These are phyloP conservation scores for Xylaria sp. DNA, from an alignment of 2,329 filamentous ascomycete species.

Conservation along the genomic window DNA sequence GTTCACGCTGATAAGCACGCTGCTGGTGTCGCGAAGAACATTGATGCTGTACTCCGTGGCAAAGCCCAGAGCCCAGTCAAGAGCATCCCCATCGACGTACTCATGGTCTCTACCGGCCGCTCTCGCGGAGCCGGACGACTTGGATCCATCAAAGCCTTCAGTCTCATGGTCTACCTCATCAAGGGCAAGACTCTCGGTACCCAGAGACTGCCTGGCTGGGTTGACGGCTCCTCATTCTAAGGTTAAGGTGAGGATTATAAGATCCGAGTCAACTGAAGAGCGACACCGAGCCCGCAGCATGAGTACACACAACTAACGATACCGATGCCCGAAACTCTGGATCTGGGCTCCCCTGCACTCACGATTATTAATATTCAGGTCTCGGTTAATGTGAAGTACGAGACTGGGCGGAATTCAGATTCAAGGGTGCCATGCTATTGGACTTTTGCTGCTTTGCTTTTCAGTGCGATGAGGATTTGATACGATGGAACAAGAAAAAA, in stretches of 20 bases:
- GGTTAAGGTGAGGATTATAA: neutral
- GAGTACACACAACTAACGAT: neutral
- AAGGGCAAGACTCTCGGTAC: slow-evolving; percentile 49
- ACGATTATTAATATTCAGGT: neutral
- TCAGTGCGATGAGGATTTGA: neutral
- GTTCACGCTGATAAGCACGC: slow-evolving; percentile 48
- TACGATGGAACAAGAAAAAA: neutral
- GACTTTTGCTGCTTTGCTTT: neutral
- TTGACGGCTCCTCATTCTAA: slow-evolving; percentile 45
- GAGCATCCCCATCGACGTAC: slow-evolving; percentile 43
- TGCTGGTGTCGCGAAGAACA: slow-evolving; percentile 48
- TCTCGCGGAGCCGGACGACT: slow-evolving; percentile 46
- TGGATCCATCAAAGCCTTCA: slow-evolving; percentile 45
- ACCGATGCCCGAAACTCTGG: neutral
- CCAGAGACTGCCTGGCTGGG: slow-evolving; percentile 41
- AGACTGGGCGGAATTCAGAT: neutral
- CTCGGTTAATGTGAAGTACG: neutral
- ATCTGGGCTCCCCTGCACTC: neutral
- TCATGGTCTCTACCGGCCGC: slow-evolving; percentile 46
- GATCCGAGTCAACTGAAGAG: neutral
- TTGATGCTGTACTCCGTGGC: slow-evolving; percentile 43
- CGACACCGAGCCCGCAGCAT: neutral
- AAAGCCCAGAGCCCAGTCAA: slow-evolving; percentile 42
- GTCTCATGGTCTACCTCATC: slow-evolving; percentile 44
- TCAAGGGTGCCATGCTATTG: neutral